These are phyloP conservation scores for Amphirosellinia nigrospora DNA, from an alignment of 495 filamentous ascomycete genomes.

Conservation along the genomic window DNA sequence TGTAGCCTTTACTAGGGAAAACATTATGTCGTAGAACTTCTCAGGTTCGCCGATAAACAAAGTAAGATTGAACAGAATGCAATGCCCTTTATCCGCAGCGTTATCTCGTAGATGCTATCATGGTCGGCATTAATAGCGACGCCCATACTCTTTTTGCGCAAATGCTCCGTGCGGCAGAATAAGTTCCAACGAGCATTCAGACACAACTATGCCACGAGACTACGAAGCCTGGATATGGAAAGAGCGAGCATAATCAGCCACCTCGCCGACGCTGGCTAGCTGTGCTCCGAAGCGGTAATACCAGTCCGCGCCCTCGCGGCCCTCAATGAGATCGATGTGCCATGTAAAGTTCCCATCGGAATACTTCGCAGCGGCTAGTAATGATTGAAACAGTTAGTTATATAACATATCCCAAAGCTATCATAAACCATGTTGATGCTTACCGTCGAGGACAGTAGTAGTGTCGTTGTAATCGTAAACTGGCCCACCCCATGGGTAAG, in stretches of 20 bases:
- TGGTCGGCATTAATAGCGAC: background rate
- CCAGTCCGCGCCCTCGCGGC: conserved; percentile 7
- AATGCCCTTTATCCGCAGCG: background rate
- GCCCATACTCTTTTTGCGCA: background rate
- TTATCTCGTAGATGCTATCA: background rate
- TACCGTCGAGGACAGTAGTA: conserved; percentile 17
- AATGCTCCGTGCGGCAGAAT: background rate
- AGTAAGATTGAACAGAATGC: no score
- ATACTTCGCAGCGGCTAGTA: conserved; percentile 13
- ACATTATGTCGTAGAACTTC: no score
- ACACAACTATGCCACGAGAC: background rate
- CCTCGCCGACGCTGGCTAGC: conserved; percentile 12
- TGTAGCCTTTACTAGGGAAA: no score
- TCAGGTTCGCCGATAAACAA: no score
- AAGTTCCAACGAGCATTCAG: background rate
- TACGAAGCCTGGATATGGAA: conserved; percentile 6
- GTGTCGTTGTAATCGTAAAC: conserved; percentile 14
- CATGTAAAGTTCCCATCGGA: conserved; percentile 8
- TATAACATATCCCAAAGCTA: background rate
- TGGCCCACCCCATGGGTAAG: background rate
- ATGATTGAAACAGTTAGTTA: background rate
- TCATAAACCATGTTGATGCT: background rate
- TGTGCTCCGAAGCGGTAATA: conserved; percentile 11
- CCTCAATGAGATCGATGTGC: conserved; percentile 10
- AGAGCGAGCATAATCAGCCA: conserved; percentile 15